Base-by-base conservation (phyloP, 202 grass and related monocot genomes). In the Alloteropsis angusta region DNA sequence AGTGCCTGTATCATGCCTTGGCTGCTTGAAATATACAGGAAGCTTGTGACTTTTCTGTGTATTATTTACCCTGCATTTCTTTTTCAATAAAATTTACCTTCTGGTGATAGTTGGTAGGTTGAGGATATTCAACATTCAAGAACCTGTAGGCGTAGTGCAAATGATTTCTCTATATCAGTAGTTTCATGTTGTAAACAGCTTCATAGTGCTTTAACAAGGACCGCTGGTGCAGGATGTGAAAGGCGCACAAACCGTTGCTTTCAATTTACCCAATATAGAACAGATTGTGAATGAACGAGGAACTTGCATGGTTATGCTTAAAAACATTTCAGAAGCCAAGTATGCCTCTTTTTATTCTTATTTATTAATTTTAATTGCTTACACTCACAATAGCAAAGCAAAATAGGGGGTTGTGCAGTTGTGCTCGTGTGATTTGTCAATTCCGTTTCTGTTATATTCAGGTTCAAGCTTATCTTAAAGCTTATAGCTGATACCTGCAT, bases 251-350 rank as follows among this genome's bases (percentile, higher is more conserved):
- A 94, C 91, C 53, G 48, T 97, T 75, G 94, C 94, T 81, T 97
- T 97, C 87, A 97, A 94, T 88, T 90, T 97, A 62, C 94, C 94
- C 58, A 97, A 97, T 92, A 91, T 94, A 88, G 94, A 94, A 69
- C 80, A 85, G 60, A 97, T 97, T 86, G 89, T 97, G 50, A 94
- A 88, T 60, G 84, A 97, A 82, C 89, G 87, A 78, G 94, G 94
- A 80, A 94, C 94, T 76, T 94, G 86, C n/a, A 97, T 97, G 94
- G 94, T 97, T 79, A 87, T 97, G 87, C 91, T 97, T 74, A 97
- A 97, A 84, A 97, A 97, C 63, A 65, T 97, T 79, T 97, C 94
- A 83, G 91, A 94, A 89, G 94, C 94, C 71, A 97, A 97, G 94
- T 97, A 90, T 72, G 71, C 18, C 71, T 48, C 18, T 85, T 54